Evolutionary conservation across 345 rosid species (phyloP).

Genomic region (Hibiscus syriacus): DNA sequence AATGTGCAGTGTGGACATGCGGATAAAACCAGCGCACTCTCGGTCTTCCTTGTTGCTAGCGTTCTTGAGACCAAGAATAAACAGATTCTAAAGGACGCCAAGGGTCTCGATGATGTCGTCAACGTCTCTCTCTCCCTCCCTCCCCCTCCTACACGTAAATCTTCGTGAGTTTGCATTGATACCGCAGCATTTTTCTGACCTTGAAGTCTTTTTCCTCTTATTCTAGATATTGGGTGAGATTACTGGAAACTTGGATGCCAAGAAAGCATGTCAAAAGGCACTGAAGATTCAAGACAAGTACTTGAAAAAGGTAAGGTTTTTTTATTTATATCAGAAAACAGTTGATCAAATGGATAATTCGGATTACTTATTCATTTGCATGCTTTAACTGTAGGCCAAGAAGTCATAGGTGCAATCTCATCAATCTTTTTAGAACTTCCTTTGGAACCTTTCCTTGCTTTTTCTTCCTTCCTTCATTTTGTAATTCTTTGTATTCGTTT

Average conservation of each 20-base stretch:
- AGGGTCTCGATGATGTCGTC: slow-evolving; percentile 84
- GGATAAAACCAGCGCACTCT: slow-evolving; percentile 48
- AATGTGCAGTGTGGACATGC: slow-evolving; percentile 41
- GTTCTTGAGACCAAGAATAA: slow-evolving; percentile 85
- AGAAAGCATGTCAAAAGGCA: slow-evolving; percentile 68
- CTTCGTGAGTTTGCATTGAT: background rate
- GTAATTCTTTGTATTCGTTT: background rate
- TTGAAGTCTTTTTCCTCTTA: background rate
- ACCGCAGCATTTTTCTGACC: background rate
- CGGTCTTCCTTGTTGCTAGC: slow-evolving; percentile 81
- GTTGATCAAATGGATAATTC: background rate
- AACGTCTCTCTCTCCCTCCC: slow-evolving; percentile 38
- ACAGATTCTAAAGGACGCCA: slow-evolving; percentile 74
- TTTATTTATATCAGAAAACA: background rate
- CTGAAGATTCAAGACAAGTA: slow-evolving; percentile 80
- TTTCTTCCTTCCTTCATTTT: background rate
- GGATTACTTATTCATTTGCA: background rate
- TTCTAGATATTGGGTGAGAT: slow-evolving; percentile 71
- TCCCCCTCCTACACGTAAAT: too few species aligned
- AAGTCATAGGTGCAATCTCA: slow-evolving; percentile 16
- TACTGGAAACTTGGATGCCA: slow-evolving; percentile 73
- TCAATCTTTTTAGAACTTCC: too few species aligned
- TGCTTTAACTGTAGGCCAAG: slow-evolving; percentile 35
- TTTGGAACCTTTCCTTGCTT: background rate
- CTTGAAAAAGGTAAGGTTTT: slow-evolving; percentile 47